Percentiles rank a stretch among this genome's conserved stretches.
These are phyloP conservation scores for Puccinia hordei DNA, from an alignment of 1,284 basidiomycete genomes.

Conservation along the genomic window DNA sequence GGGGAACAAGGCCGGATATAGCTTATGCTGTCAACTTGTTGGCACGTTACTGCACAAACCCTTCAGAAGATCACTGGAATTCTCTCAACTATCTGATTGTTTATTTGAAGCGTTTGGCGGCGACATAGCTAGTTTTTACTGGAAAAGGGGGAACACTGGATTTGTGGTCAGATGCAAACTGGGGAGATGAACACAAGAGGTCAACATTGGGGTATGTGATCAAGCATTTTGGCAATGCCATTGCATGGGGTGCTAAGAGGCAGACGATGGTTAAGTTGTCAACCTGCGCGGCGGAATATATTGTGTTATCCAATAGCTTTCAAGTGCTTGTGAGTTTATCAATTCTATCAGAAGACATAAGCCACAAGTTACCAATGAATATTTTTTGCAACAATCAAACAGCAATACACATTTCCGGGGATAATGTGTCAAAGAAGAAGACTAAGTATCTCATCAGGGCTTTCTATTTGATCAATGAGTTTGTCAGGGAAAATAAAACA, in stretches of 20 bases:
- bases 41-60: slow-evolving; percentile 56
- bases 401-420: neutral
- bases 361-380: neutral
- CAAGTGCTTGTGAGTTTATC: neutral
- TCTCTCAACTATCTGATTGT: slow-evolving; percentile 61
- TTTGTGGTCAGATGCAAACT: slow-evolving; percentile 38
- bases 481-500: neutral
- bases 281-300: slow-evolving; percentile 18
- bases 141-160: neutral
- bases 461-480: slow-evolving; percentile 37
- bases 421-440: slow-evolving; percentile 25
- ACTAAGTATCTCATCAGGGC: neutral
- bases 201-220: neutral
- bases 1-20: slow-evolving; percentile 62
- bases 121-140: slow-evolving; percentile 51
- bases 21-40: slow-evolving; percentile 61
- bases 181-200: slow-evolving; percentile 20
- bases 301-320: neutral
- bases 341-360: neutral
- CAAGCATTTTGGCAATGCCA: neutral
- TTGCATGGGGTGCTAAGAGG: slow-evolving; percentile 3
- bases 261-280: neutral
- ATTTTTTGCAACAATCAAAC: slow-evolving; percentile 10
- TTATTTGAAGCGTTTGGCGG: slow-evolving; percentile 64
- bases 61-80: slow-evolving; percentile 60